A percentile compares a stretch with the other conserved stretches of the same genome.
phyloP scores from a whole-genome alignment of 306 rosid species.

The Rubus parviflorus region DNA sequence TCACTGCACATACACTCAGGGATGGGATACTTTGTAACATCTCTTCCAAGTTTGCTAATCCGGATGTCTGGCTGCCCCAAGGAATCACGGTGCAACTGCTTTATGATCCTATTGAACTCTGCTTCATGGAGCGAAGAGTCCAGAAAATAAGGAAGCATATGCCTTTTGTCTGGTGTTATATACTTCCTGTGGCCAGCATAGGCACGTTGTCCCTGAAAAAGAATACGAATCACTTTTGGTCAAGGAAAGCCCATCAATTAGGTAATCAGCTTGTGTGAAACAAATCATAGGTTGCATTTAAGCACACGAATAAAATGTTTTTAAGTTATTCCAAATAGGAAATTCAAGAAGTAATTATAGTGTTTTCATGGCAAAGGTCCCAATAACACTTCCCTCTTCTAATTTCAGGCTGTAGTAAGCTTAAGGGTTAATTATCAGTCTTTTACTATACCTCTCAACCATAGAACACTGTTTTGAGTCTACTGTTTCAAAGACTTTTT shows the following conservation, averaged over 20 bases:
- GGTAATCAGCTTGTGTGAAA: background rate
- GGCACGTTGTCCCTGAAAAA: slow-evolving; percentile 82
- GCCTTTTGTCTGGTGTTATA: slow-evolving; percentile 93
- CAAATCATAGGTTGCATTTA: background rate
- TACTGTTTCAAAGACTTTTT: background rate
- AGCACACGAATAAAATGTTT: background rate
- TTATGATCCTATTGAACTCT: slow-evolving; percentile 67
- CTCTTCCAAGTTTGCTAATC: slow-evolving; percentile 56
- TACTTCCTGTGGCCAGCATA: slow-evolving; percentile 89
- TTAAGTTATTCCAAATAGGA: background rate
- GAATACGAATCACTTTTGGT: background rate
- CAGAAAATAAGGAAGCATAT: slow-evolving; percentile 77
- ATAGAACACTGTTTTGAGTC: background rate
- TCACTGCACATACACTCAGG: slow-evolving; percentile 88
- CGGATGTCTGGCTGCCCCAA: slow-evolving; percentile 82
- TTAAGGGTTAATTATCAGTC: background rate
- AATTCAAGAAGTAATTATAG: background rate
- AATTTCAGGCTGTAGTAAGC: no score
- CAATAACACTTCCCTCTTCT: background rate
- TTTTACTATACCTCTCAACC: background rate
- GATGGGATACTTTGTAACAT: slow-evolving; percentile 87
- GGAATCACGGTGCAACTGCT: slow-evolving; percentile 70
- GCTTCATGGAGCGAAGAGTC: slow-evolving; percentile 64
- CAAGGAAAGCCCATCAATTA: slow-evolving; percentile 2
- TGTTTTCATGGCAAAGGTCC: background rate